Evolutionary conservation across 768 basidiomycete species (phyloP).

Genomic region (Auricularia auricula-judae): DNA sequence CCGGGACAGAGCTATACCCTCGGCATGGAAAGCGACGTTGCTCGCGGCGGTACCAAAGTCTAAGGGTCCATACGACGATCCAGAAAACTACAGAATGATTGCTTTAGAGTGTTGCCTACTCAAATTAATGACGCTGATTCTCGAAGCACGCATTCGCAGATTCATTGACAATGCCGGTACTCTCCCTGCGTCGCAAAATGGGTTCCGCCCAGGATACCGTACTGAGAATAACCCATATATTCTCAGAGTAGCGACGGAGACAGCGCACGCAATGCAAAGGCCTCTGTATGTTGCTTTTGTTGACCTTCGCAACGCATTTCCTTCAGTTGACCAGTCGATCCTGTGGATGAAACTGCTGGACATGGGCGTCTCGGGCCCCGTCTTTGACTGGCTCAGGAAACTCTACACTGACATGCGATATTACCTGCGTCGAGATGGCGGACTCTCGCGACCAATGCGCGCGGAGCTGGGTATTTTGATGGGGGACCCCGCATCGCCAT

Average conservation of each 20-base stretch:
- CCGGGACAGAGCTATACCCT: not conserved
- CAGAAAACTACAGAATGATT: slow-evolving; percentile 18
- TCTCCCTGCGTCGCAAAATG: slow-evolving; percentile 22
- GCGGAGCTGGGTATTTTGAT: slow-evolving; percentile 10
- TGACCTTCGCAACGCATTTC: slow-evolving; percentile 25
- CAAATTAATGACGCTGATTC: slow-evolving; percentile 15
- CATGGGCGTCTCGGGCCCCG: slow-evolving; percentile 11
- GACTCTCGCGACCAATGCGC: slow-evolving; percentile 1
- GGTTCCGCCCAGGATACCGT: slow-evolving; percentile 16
- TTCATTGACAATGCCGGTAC: slow-evolving; percentile 3
- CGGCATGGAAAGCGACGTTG: not conserved
- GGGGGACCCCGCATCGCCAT: slow-evolving; percentile 13
- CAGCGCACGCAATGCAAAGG: slow-evolving; percentile 2
- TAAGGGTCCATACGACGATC: slow-evolving; percentile 1
- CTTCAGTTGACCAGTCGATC: slow-evolving; percentile 20
- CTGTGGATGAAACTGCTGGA: slow-evolving; percentile 20
- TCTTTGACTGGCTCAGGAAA: slow-evolving; percentile 9
- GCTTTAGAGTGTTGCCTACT: slow-evolving; percentile 21
- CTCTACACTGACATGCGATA: slow-evolving; percentile 6
- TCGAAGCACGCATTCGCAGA: slow-evolving; percentile 11
- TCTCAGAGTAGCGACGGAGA: slow-evolving; percentile 13
- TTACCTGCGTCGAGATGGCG: slow-evolving; percentile 2
- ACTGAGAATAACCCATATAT: slow-evolving; percentile 21
- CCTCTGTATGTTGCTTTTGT: slow-evolving; percentile 15
- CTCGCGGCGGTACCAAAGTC: not conserved